Evolutionary conservation across 148 eudicot species (phyloP).

Genomic region (Silene uniflora): DNA sequence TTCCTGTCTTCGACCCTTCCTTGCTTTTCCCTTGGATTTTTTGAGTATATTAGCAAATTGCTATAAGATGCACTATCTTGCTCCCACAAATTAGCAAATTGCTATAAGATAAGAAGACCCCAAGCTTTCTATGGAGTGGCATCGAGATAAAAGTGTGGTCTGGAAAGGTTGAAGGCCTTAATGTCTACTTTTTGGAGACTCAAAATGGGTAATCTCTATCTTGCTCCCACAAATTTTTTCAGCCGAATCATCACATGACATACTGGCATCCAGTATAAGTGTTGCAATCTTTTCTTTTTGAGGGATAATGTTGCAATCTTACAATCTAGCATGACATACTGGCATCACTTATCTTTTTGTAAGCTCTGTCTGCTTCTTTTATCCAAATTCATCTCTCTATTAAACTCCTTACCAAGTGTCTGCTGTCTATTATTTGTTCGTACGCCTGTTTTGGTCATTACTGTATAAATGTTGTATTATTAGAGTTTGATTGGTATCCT

Average conservation of each 20-base stretch:
- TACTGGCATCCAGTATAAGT: neutral
- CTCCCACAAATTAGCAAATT: too few relatives aligned
- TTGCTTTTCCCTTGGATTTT: neutral
- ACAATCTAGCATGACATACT: neutral
- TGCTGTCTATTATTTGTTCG: neutral
- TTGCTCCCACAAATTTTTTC: neutral
- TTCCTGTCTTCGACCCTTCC: neutral
- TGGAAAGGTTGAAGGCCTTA: slow-evolving; percentile 92
- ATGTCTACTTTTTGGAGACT: slow-evolving; percentile 96
- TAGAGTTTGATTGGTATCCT: slow-evolving; percentile 18
- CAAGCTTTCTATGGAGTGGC: slow-evolving; percentile 87
- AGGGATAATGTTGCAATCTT: neutral
- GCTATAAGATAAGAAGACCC: too few relatives aligned
- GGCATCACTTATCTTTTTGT: neutral
- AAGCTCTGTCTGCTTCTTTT: neutral
- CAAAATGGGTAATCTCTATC: slow-evolving; percentile 71
- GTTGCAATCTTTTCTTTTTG: too few relatives aligned
- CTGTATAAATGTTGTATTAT: neutral
- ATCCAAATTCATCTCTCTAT: neutral
- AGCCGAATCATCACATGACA: neutral
- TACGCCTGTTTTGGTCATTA: slow-evolving; percentile 1
- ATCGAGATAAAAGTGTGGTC: slow-evolving; percentile 93
- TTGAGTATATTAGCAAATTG: neutral
- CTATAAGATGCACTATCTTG: neutral
- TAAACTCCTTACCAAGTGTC: neutral